Base-by-base conservation (phyloP, 2,329 filamentous ascomycete genomes). In the Botrytis cinerea region DNA sequence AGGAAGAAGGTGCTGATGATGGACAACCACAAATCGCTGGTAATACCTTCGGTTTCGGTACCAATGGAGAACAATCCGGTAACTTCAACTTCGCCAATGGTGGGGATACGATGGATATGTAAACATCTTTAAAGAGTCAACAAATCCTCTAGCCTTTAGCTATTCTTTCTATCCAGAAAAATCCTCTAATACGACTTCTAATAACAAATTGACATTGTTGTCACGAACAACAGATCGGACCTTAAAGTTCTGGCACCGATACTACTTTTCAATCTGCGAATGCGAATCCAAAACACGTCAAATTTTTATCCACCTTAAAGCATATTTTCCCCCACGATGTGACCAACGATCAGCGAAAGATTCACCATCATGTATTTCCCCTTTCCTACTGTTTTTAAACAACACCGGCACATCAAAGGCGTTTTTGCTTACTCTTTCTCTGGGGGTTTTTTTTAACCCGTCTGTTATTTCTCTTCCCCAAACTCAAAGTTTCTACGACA, bases 1-100 rank as follows among this genome's bases (percentile, higher is more conserved):
- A 99, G 78, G 96, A 98, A 73, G 96, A 97, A 82, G 89, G 85
- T 64, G 87, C 84, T 76, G 94, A 95, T 80, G 94, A 94, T 60
- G 89, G 93, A 75, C 92, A 94, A 81, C 83, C 74, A 69, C 75
- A 75, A 79, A 90, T 89, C 63, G 83, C 87, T 59, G 93, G 93
- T 80, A 91, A 91, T 74, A 90, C 90, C 73, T 96, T 95, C 83
- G 89, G 95, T 80, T 92, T 98, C 84, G 91, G 92, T 80, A 86
- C 91, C 79, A 90, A 88, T 81, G 85, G 84, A 71, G 91, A 93
- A 81, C 91, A 92, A 78, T 92, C 92, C 81, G 92, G 92, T 78
- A 93, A 93, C 81, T 99, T 98, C 90, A 97, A 93, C 89, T 99
- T 99, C 83, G 93, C 93, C n/a, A 86, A 90, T 80, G 89, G 89